Base-by-base conservation (phyloP, 2,329 filamentous ascomycete genomes). In the Xylariaceae sp. region DNA sequence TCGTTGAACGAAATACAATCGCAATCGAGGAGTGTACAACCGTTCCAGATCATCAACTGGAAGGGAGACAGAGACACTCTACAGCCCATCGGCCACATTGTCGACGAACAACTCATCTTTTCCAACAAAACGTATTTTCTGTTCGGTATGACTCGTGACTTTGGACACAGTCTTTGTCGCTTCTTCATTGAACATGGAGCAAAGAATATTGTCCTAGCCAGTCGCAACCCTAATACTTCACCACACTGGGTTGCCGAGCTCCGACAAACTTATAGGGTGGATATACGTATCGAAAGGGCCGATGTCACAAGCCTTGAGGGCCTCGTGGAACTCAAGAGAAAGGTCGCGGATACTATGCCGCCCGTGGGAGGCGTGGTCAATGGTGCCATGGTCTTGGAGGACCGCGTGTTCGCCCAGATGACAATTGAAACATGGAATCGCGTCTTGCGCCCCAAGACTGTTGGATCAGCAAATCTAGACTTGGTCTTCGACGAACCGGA, bases 381-480 rank as follows among this genome's bases (percentile, higher is more conserved):
- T 59, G 77, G 76, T 6, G 76, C 77, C 49, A 79, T 79, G 76
- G 73, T 79, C 2, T 71, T 79, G 2, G 75, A 79, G 4, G 77
- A 79, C 59, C 67, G 72, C 6, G 69, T 77, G 12, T 78, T 79
- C 50, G 68, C 75, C 0, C 68, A 76, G 51, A 78, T 79, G 76
- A 72, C 72, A 1, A 39, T 72, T 7, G 69, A 71, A 1, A 74
- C 69, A 0, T 73, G 76, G 60, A 58, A 72, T 2, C 70, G 74
- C 2, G 76, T 78, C 6, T 67, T 78, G 65, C 56, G 43, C 1
- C 77, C 77, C 45, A 79, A 79, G 66, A 72, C 74, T 0, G 31
- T 72, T 1, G 77, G 77, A 0, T 78, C 76, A 0, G 53, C 51
- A 9, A 77, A 78, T 46, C 72, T 79, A 0, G 72, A 77, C 58